Evolutionary conservation across 1,139 yeast species (phyloP).

Genomic region (Blastobotrys serpentis): DNA sequence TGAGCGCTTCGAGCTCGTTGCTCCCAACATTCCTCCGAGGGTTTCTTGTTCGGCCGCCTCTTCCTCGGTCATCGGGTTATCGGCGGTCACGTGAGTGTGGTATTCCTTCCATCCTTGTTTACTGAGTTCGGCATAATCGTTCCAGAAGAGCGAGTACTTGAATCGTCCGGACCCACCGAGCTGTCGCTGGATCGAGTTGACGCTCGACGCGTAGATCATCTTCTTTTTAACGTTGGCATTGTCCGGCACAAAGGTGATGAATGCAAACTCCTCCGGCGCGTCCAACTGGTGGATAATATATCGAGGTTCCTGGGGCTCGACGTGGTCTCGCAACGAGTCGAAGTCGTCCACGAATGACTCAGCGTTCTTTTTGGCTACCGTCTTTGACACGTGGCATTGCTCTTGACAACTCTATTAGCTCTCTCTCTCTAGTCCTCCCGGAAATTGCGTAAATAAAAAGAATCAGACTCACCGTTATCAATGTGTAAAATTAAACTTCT

Average conservation of each 20-base stretch:
- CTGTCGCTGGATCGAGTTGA: constrained; percentile 68
- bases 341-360: constrained; percentile 43
- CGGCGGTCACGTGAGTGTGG: constrained; percentile 39
- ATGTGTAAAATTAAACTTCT: constrained; percentile 42
- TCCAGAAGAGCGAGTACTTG: constrained; percentile 54
- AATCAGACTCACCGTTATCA: constrained; percentile 20
- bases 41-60: constrained; percentile 52
- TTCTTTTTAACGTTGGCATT: constrained; percentile 75
- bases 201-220: constrained; percentile 93
- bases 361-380: neutral
- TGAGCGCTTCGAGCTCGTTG: neutral
- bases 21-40: constrained; percentile 4
- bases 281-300: constrained; percentile 55
- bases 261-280: constrained; percentile 43
- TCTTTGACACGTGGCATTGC: constrained; percentile 2
- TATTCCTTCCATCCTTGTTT: constrained; percentile 49
- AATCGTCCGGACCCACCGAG: constrained; percentile 67
- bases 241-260: constrained; percentile 87
- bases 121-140: constrained; percentile 60
- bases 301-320: constrained; percentile 54
- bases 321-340: constrained; percentile 38
- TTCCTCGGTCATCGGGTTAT: constrained; percentile 57
- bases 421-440: too few relatives aligned
- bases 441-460: neutral
- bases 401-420: too few relatives aligned